Conservation (phyloP, 805 yeast genomes). For the Candida schatavii region DNA sequence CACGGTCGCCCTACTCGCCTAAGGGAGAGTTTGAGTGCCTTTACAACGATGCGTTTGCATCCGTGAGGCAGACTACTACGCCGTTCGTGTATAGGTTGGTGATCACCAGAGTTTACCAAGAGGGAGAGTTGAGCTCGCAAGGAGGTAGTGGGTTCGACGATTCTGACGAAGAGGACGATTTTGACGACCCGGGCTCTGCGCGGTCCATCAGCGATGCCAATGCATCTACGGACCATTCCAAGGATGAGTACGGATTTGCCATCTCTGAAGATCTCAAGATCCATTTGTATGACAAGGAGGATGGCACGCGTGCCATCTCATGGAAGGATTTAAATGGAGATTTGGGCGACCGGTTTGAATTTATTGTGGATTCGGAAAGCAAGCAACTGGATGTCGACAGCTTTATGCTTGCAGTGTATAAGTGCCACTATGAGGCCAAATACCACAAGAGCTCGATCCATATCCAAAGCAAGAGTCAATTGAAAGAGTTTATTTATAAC, state of each 20-base stretch:
- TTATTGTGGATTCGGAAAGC: slow-evolving; percentile 63
- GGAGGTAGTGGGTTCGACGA: slow-evolving; percentile 39
- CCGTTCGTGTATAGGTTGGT: slow-evolving; percentile 69
- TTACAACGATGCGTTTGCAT: slow-evolving; percentile 74
- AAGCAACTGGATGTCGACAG: slow-evolving; percentile 53
- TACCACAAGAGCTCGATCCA: slow-evolving; percentile 53
- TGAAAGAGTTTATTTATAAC: slow-evolving; percentile 54
- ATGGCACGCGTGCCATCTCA: slow-evolving; percentile 57
- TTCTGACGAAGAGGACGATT: slow-evolving; percentile 40
- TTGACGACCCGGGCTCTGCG: slow-evolving; percentile 20
- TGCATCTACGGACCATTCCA: slow-evolving; percentile 18
- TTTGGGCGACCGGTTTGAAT: slow-evolving; percentile 78
- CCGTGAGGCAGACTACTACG: slow-evolving; percentile 64
- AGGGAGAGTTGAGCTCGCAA: slow-evolving; percentile 56
- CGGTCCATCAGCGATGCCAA: slow-evolving; percentile 27
- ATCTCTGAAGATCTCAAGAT: slow-evolving; percentile 61
- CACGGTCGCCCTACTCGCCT: slow-evolving; percentile 76
- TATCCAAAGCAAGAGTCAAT: slow-evolving; percentile 41
- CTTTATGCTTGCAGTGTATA: slow-evolving; percentile 58
- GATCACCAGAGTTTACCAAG: slow-evolving; percentile 65
- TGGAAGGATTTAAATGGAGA: slow-evolving; percentile 91
- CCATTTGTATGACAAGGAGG: slow-evolving; percentile 47
- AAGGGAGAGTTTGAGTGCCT: slow-evolving; percentile 83
- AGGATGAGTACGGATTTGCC: slow-evolving; percentile 71
- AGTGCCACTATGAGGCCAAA: slow-evolving; percentile 75